Evolutionary conservation across 192 early-diverging fungal genomes (phyloP), one percentile per base, ranked within the genome.

Genomic region (Coemansia sp.): DNA sequence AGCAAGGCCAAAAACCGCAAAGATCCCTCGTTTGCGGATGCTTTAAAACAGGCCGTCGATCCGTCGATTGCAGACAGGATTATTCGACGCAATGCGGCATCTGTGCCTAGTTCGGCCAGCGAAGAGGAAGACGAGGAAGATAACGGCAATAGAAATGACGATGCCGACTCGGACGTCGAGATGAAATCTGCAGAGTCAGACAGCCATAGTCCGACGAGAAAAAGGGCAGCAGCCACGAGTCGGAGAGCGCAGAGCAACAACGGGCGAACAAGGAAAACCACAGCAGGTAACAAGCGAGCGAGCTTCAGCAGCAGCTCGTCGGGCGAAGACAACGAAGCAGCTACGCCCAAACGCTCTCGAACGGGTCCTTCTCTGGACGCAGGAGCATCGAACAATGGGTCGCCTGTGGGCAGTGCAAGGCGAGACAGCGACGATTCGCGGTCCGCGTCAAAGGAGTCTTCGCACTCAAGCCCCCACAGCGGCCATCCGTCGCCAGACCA

Each of bases 111-210:
- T 34, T 48, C 45, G 17, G 28, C 50, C 30, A 54, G 40, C 48
- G 83, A 83, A 18, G 84, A 80, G 2, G 76, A 80, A 7, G 81
- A 83, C 5, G 81, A 83, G 2, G 84, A 83, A 14, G 79, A 84
- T 7, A 79, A 84, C 4, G 82, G 76, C n/a, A n/a, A n/a, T n/a
- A n/a, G n/a, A 0, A 76, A 81, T 4, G 72, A 76, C 14, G 72
- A 77, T 3, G 65, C 50, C 0, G 73, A 68, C 2, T 69, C 73
- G 11, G 82, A 84, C 7, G 79, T 82, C 4, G 76, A 69, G 7
- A 81, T 75, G 78, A 63, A 67, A 25, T 61, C 73, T 2, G 69
- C 60, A 14, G 78, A 72, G 8, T 71, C 71, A 2, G 72, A 70
- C 33, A 49, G 32, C 22, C 48, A 64, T 3, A 32, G 31, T 48